These are phyloP conservation scores for Ustilago trichophora DNA, from an alignment of 1,284 basidiomycete genomes.

Conservation along the genomic window DNA sequence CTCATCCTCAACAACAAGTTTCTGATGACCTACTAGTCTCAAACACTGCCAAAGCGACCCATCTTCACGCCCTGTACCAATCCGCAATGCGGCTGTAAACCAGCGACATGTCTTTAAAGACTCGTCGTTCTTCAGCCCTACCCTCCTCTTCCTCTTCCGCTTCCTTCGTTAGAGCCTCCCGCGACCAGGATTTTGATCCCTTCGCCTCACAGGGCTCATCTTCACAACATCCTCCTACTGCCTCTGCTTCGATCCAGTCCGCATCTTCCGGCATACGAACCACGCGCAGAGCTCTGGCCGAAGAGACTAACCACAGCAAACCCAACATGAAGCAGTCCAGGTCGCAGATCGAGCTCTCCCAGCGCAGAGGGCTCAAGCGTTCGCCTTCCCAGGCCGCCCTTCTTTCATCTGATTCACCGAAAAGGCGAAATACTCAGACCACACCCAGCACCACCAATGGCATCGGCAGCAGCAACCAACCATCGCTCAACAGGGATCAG, in stretches of 20 bases:
- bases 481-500: not conserved
- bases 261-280: not conserved
- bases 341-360: slow-evolving; percentile 8
- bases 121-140: slow-evolving; percentile 8
- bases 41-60: no score
- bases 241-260: not conserved
- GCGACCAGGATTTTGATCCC: slow-evolving; percentile 36
- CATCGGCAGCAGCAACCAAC: slow-evolving; percentile 3
- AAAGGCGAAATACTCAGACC: slow-evolving; percentile 3
- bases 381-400: slow-evolving; percentile 10
- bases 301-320: slow-evolving; percentile 16
- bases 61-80: no score
- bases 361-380: slow-evolving; percentile 21
- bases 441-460: slow-evolving; percentile 5
- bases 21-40: no score
- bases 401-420: slow-evolving; percentile 3
- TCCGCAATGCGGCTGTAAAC: slow-evolving; percentile 15
- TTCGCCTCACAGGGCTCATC: slow-evolving; percentile 3
- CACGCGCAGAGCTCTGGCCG: slow-evolving; percentile 12
- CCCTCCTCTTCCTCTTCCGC: slow-evolving; percentile 8
- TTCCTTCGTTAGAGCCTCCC: slow-evolving; percentile 15
- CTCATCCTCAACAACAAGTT: no score
- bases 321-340: slow-evolving; percentile 19
- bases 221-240: slow-evolving; percentile 1
- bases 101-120: slow-evolving; percentile 11